A percentile compares a stretch with the other conserved stretches of the same genome.
These are phyloP conservation scores for Fusarium sp. DNA, from an alignment of 2,329 filamentous ascomycete species.

Conservation along the genomic window DNA sequence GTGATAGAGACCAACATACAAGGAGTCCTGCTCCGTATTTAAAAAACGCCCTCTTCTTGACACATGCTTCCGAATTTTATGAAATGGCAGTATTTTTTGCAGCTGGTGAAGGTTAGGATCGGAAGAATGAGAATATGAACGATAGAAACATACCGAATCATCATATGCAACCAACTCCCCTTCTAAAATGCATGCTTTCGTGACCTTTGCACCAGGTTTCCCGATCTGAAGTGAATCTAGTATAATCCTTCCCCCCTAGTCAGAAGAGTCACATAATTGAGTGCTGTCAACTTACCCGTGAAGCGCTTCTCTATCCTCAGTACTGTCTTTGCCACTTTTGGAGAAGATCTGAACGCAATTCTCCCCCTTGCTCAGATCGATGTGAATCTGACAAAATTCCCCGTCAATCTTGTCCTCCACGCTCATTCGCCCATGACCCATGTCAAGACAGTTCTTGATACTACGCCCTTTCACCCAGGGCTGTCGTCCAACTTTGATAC, in stretches of 20 bases:
- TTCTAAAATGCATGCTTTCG: slow-evolving; percentile 79
- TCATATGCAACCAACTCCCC: slow-evolving; percentile 86
- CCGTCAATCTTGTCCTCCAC: slow-evolving; percentile 88
- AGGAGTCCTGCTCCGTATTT: slow-evolving; percentile 76
- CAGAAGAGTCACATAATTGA: slow-evolving; percentile 2
- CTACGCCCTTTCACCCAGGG: slow-evolving; percentile 75
- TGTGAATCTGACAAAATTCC: slow-evolving; percentile 90
- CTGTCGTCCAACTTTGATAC: slow-evolving; percentile 74
- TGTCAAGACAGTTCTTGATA: slow-evolving; percentile 79
- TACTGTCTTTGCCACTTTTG: slow-evolving; percentile 93
- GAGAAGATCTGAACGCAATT: slow-evolving; percentile 84
- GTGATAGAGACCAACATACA: slow-evolving; percentile 56
- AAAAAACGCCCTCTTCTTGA: slow-evolving; percentile 77
- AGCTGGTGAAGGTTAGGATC: slow-evolving; percentile 54
- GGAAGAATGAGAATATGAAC: neutral
- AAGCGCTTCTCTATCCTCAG: slow-evolving; percentile 72
- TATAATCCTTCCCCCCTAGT: slow-evolving; percentile 61
- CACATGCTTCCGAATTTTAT: slow-evolving; percentile 86
- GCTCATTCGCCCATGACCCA: slow-evolving; percentile 73
- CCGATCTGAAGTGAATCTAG: slow-evolving; percentile 74
- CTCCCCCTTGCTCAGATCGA: slow-evolving; percentile 70
- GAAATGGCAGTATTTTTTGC: slow-evolving; percentile 77
- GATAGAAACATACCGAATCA: slow-evolving; percentile 60
- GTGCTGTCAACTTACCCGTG: slow-evolving; percentile 59
- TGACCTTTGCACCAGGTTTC: slow-evolving; percentile 67